Base-by-base conservation (phyloP, 306 rosid species). In the Astragalus glycyphyllos region DNA sequence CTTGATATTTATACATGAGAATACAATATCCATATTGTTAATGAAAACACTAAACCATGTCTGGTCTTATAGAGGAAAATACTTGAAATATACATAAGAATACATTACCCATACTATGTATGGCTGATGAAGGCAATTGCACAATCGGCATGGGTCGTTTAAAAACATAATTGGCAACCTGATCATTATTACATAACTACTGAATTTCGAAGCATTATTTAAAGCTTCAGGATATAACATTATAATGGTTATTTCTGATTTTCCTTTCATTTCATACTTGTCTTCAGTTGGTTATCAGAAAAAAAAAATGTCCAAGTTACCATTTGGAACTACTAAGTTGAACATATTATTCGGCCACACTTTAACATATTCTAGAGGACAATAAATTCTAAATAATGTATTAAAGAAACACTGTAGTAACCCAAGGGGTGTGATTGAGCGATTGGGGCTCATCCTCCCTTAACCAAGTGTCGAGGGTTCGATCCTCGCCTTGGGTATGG, bases 281-380 rank as follows among this genome's bases (percentile, higher is more conserved):
- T 44, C 51, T 15, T 8, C 23, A 11, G 35, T 44, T 46, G 8
- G 53, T 44, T 44, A 42, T 9, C 51, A 41, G 32, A 23, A 12
- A 42, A 63, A 42, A 63, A 42, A 23, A 61, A 20, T 20, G 23
- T 60, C 23, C 48, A 34, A 29, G 14, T 34, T 49, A 34, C 15
- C 72, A 32, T 35, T 35, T 31, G 59, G 58, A 44, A 50, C 15
- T 51, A 34, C 57, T 51, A 61, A 68, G 31, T 51, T 50, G 35
- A 50, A 37, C 72, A 49, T 15, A 68, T 4, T 16, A 67, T 51
- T 37, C 40, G 5, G 65, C 14, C 56, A 40, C 51, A 40, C 12
- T 11, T 53, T 12, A 51, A n/a, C n/a, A n/a, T n/a, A n/a, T n/a
- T n/a, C n/a, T n/a, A n/a, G n/a, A n/a, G n/a, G n/a, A n/a, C n/a